A percentile compares a stretch with the other conserved stretches of the same genome.
Conservation (phyloP, 2,329 filamentous ascomycete species). For the Phoma sp. region DNA sequence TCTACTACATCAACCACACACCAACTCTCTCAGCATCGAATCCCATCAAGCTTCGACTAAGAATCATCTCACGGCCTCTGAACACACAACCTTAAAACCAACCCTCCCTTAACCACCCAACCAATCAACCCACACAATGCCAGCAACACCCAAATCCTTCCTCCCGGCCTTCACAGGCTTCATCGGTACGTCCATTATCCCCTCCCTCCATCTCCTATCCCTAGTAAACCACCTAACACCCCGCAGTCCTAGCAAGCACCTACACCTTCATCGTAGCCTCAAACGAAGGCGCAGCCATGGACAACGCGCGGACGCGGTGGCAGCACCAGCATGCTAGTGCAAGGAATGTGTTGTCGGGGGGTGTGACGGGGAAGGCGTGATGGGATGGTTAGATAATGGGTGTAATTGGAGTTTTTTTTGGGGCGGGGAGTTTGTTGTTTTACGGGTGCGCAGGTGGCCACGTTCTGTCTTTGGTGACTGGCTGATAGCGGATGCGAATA, state of each 20-base stretch:
- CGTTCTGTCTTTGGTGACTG: no score
- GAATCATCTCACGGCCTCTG: background rate
- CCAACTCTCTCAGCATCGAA: background rate
- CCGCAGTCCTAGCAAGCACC: conserved; percentile 34
- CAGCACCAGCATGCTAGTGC: conserved; percentile 38
- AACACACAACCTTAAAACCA: background rate
- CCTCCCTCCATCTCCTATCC: background rate
- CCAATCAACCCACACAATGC: conserved; percentile 32
- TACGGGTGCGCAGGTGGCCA: no score
- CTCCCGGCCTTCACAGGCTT: conserved; percentile 42
- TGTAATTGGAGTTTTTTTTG: no score
- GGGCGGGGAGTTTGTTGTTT: no score
- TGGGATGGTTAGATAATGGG: no score
- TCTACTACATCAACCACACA: background rate
- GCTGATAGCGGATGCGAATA: no score
- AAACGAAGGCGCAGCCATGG: conserved; percentile 43
- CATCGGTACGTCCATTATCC: conserved; percentile 35
- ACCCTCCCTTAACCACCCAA: background rate
- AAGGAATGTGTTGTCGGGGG: conserved; percentile 22
- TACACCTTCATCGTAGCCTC: conserved; percentile 43
- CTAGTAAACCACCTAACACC: conserved; percentile 9
- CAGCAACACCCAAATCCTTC: conserved; percentile 40
- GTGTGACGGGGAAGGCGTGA: conserved; percentile 4
- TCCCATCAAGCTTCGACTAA: background rate
- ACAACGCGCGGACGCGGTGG: conserved; percentile 43